phyloP scores from a whole-genome alignment of 129 eudicot genomes.

The Rutidosis leptorrhynchoides region DNA sequence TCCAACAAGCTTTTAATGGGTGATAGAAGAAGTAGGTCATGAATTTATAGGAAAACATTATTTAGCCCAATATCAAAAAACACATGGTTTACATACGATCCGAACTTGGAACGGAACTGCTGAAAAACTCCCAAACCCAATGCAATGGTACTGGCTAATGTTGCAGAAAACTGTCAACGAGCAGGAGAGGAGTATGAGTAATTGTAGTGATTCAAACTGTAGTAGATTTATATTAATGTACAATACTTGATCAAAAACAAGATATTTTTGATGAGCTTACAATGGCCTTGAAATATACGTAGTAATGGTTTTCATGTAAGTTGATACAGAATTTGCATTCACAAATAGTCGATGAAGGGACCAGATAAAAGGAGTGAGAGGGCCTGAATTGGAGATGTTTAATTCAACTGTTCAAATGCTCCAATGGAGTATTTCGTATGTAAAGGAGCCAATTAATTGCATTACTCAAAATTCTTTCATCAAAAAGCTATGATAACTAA shows the following conservation, averaged over 20 bases:
- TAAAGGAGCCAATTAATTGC: slow-evolving; percentile 85
- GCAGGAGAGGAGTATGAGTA: slow-evolving; percentile 70
- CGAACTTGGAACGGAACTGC: slow-evolving; percentile 80
- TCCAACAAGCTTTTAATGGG: no score
- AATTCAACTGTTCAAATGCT: slow-evolving; percentile 71
- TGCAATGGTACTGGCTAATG: slow-evolving; percentile 79
- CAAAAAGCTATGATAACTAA: slow-evolving; percentile 13
- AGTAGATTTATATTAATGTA: background rate
- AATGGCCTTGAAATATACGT: slow-evolving; percentile 39
- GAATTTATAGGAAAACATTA: no score
- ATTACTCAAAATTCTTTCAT: slow-evolving; percentile 15
- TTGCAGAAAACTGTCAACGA: slow-evolving; percentile 80
- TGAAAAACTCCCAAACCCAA: slow-evolving; percentile 82
- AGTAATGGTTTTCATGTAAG: slow-evolving; percentile 45
- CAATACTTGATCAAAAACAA: background rate
- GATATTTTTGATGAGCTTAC: slow-evolving; percentile 35
- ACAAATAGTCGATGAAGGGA: slow-evolving; percentile 68
- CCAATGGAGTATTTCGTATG: slow-evolving; percentile 77
- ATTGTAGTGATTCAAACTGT: slow-evolving; percentile 29
- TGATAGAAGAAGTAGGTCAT: no score
- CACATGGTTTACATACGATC: slow-evolving; percentile 89
- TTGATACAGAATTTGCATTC: slow-evolving; percentile 39
- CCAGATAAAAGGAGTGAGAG: slow-evolving; percentile 65
- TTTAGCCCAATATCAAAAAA: slow-evolving; percentile 63
- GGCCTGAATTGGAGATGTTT: slow-evolving; percentile 83